phyloP scores from a whole-genome alignment of 1,284 basidiomycete genomes.

The Thecaphora thlaspeos region DNA sequence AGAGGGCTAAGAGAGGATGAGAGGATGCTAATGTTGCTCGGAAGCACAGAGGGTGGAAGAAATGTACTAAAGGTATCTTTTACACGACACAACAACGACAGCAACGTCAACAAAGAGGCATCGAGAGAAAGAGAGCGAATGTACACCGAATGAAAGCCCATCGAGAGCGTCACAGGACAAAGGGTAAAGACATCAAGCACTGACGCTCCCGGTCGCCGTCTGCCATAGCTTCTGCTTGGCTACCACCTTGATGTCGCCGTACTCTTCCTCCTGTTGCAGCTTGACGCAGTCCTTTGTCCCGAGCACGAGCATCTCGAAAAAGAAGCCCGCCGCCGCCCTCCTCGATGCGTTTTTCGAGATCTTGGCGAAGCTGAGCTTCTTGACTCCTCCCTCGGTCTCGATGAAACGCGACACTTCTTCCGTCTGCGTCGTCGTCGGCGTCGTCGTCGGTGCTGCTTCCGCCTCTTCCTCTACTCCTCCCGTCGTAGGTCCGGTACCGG shows the following conservation, averaged over 20 bases:
- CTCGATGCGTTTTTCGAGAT: constrained; percentile 79
- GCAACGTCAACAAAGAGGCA: too few relatives aligned
- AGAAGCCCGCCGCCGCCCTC: constrained; percentile 89
- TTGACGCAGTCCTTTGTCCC: constrained; percentile 86
- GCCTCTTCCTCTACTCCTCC: too few relatives aligned
- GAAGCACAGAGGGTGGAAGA: too few relatives aligned
- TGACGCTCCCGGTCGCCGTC: neutral
- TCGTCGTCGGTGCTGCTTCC: constrained; percentile 21
- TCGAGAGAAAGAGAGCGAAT: too few relatives aligned
- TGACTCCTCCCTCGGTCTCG: constrained; percentile 45
- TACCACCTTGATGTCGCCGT: constrained; percentile 80
- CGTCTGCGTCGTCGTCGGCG: constrained; percentile 17
- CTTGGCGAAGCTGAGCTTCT: constrained; percentile 70
- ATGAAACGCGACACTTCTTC: constrained; percentile 23
- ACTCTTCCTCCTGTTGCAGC: constrained; percentile 69
- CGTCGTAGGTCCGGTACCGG: too few relatives aligned
- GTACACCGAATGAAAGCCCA: too few relatives aligned
- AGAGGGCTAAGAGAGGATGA: too few relatives aligned
- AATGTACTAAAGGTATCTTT: too few relatives aligned
- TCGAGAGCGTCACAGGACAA: too few relatives aligned
- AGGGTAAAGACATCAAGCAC: too few relatives aligned
- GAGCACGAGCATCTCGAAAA: constrained; percentile 93
- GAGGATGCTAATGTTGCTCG: too few relatives aligned
- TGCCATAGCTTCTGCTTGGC: constrained; percentile 74
- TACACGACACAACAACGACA: too few relatives aligned